phyloP scores from a whole-genome alignment of 2,329 filamentous ascomycete genomes.

The Botrytis porri region DNA sequence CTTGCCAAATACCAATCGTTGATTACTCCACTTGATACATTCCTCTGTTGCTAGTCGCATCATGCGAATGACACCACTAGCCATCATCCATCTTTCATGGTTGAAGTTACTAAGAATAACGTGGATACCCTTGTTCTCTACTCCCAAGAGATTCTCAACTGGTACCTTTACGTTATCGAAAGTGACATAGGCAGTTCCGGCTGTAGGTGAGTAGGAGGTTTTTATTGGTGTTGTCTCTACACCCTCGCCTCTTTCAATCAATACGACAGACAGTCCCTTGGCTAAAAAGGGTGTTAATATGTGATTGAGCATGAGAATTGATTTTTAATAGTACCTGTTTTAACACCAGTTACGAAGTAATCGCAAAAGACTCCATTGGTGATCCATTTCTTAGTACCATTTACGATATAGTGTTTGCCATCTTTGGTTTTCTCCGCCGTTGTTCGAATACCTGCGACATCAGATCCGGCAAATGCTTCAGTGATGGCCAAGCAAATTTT shows the following conservation, averaged over 20 bases:
- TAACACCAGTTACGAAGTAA: constrained; percentile 80
- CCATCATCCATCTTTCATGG: constrained; percentile 79
- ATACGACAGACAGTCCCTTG: constrained; percentile 73
- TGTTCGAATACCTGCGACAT: constrained; percentile 76
- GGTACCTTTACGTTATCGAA: constrained; percentile 88
- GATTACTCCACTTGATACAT: constrained; percentile 84
- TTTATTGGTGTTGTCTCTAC: constrained; percentile 77
- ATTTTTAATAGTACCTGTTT: constrained; percentile 46
- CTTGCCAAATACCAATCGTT: constrained; percentile 81
- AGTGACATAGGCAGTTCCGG: constrained; percentile 54
- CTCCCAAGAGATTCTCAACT: constrained; percentile 70
- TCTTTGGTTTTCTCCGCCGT: constrained; percentile 73
- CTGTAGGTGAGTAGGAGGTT: constrained; percentile 75
- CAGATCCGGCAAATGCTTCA: constrained; percentile 81
- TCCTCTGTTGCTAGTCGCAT: constrained; percentile 73
- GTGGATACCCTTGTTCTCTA: constrained; percentile 82
- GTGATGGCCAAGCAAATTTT: constrained; percentile 87
- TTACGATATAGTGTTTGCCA: constrained; percentile 70
- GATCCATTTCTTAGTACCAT: constrained; percentile 82
- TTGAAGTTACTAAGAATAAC: constrained; percentile 88
- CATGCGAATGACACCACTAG: constrained; percentile 57
- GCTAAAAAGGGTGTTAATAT: constrained; percentile 39
- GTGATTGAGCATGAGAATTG: not conserved
- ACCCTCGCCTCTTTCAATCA: constrained; percentile 71
- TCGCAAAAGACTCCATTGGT: constrained; percentile 78